Conservation (phyloP, 2,329 filamentous ascomycete genomes). For the Aspergillus ibericus region DNA sequence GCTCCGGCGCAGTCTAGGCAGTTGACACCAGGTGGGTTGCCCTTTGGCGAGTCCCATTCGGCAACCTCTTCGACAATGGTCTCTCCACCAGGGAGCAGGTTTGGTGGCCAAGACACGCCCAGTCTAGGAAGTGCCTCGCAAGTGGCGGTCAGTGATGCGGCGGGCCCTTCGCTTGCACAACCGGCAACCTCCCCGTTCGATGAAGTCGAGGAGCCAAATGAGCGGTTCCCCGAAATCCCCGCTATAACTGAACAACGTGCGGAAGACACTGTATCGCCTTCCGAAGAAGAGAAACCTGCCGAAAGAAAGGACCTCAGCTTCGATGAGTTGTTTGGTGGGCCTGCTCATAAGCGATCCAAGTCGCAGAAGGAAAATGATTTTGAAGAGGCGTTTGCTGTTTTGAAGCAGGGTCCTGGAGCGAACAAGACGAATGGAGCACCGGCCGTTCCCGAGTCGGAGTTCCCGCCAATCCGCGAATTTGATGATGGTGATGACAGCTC, state of each 20-base stretch:
- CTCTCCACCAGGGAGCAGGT: constrained; percentile 68
- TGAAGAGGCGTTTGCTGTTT: constrained; percentile 48
- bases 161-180: constrained; percentile 26
- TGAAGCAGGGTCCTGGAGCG: constrained; percentile 51
- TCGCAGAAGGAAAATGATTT: constrained; percentile 50
- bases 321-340: constrained; percentile 48
- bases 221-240: constrained; percentile 24
- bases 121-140: constrained; percentile 48
- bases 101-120: constrained; percentile 54
- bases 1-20: constrained; percentile 73
- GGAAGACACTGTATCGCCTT: constrained; percentile 50
- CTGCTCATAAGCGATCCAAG: constrained; percentile 44
- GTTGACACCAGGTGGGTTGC: constrained; percentile 73
- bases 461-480: constrained; percentile 89
- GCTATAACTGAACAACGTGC: constrained; percentile 19
- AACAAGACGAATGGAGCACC: constrained; percentile 36
- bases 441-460: constrained; percentile 60
- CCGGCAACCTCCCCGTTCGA: constrained; percentile 35
- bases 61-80: constrained; percentile 75
- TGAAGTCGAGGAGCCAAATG: constrained; percentile 25
- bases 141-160: constrained; percentile 34
- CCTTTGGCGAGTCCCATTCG: constrained; percentile 68
- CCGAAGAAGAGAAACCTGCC: constrained; percentile 23
- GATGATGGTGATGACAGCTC: constrained; percentile 74
- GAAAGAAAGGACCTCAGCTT: constrained; percentile 42